Evolutionary conservation across 306 rosid genomes (phyloP).

Genomic region (Gleditsia sinensis): DNA sequence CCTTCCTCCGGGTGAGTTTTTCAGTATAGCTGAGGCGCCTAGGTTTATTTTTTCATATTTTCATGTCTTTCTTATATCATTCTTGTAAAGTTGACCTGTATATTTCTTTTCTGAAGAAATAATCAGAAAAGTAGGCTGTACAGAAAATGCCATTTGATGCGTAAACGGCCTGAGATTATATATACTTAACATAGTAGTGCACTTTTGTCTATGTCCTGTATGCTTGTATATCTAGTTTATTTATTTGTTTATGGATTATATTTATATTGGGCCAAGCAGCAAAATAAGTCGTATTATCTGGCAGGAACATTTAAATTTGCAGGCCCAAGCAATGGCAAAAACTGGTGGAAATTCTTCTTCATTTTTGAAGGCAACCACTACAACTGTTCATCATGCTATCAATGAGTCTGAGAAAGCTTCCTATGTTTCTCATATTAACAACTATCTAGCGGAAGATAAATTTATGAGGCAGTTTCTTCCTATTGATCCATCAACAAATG

Average conservation of each 20-base stretch:
- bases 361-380: conserved; percentile 92
- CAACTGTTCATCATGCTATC: conserved; percentile 84
- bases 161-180: conserved; percentile 11
- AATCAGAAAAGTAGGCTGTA: background rate
- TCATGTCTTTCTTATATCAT: background rate
- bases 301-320: conserved; percentile 81
- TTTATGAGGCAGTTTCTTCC: conserved; percentile 87
- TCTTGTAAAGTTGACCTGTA: background rate
- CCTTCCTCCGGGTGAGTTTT: conserved; percentile 79
- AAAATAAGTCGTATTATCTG: conserved; percentile 39
- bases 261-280: conserved; percentile 25
- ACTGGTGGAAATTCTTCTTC: conserved; percentile 74
- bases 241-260: conserved; percentile 8
- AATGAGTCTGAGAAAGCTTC: conserved; percentile 95
- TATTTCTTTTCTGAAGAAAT: conserved; percentile 14
- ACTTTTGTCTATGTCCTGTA: background rate
- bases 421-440: conserved; percentile 88
- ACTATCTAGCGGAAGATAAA: conserved; percentile 79
- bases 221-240: conserved; percentile 15
- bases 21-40: background rate
- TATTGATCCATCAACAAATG: conserved; percentile 72
- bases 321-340: conserved; percentile 55
- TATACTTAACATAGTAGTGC: background rate
- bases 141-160: conserved; percentile 3
- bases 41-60: background rate